phyloP scores from a whole-genome alignment of 169 alveolate species.

The Cryptosporidium ubiquitum region DNA sequence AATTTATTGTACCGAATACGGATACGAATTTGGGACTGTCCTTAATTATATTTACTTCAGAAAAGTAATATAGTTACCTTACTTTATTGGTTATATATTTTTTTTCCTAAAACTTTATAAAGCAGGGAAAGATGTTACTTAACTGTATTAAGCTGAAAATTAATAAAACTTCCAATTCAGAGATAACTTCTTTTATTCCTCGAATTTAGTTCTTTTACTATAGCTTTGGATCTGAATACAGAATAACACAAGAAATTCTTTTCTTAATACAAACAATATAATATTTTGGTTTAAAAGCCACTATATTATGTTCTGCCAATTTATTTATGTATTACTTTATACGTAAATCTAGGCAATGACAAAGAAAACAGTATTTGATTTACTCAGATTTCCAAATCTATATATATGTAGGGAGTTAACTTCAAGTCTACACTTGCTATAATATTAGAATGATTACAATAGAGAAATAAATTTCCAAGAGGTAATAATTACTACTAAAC shows the following conservation, averaged over 20 bases:
- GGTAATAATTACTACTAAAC: constrained; percentile 6
- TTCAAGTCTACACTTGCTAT: constrained; percentile 4
- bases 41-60: not conserved
- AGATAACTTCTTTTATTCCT: not conserved
- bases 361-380: not conserved
- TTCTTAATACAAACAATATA: no score
- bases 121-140: not conserved
- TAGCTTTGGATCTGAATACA: not conserved
- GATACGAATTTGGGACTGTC: not conserved
- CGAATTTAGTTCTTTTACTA: constrained; percentile 6
- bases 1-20: not conserved
- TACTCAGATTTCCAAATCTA: not conserved
- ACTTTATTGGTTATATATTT: not conserved
- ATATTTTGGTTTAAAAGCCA: no score
- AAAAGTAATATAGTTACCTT: not conserved
- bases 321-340: not conserved
- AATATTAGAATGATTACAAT: constrained; percentile 7
- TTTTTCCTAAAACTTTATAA: no score
- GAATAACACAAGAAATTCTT: no score
- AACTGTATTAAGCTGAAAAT: not conserved
- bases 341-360: not conserved
- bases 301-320: no score
- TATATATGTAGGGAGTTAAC: not conserved
- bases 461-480: not conserved
- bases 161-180: not conserved